Evolutionary conservation across 2,329 filamentous ascomycete species (phyloP), one percentile per base, ranked within the genome.

Genomic region (Drechmeria coniospora): DNA sequence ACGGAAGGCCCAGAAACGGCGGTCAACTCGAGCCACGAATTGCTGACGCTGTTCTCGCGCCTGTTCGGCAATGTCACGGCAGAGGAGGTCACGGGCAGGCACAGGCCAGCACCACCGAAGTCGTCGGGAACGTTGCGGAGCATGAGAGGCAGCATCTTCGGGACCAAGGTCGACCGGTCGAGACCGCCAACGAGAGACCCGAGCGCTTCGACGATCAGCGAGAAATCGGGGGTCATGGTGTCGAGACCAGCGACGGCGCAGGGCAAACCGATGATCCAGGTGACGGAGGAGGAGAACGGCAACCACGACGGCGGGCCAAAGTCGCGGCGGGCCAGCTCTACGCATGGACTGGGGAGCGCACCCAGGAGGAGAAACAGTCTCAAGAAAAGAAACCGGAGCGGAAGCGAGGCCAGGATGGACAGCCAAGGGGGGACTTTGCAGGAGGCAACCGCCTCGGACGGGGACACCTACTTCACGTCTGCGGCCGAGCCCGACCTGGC

Each of bases 11-110:
- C 84, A 0, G 76, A 82, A 32, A 71, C 77, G 31, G 87, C 90
- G 12, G 81, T 95, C 27, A 93, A 93, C 46, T 76, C 79, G 34
- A 86, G 80, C 46, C 74, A 82, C 37, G 84, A 94, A 50, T 62
- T 98, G 21, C 58, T 98, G 13, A 73, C 73, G 11, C 60, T 95
- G 1, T 98, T 90, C 46, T 69, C 74, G 3, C 68, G 79, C 35
- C 60, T 98, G 0, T 95, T 93, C 48, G 78, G 78, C 6, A 53
- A 46, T 17, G 36, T 57, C 8, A 50, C 57, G n/a, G 39, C 53
- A 3, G 68, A 73, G 26, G 54, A 70, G 8, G 52, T 36, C 21
- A 44, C 47, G 44, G 36, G 48, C 36, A 19, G 52, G 43, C 31
- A 62, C 42, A 43, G 50, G 61, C n/a, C 43, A 61, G 13, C 59